Evolutionary conservation across 345 rosid species (phyloP).

Genomic region (Euphorbia peplus): DNA sequence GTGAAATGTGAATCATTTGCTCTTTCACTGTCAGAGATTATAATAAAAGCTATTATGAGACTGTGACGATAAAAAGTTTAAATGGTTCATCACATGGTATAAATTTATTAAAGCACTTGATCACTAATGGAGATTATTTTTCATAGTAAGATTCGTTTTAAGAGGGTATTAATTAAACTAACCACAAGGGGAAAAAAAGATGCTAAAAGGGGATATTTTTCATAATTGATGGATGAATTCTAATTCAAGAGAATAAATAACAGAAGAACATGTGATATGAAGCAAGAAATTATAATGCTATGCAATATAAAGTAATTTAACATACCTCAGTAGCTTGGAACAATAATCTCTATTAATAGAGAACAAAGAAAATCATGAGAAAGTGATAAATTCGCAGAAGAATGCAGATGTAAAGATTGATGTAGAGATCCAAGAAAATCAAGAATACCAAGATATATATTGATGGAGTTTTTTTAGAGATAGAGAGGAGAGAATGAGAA

Average conservation of each 20-base stretch:
- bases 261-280: neutral
- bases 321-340: slow-evolving; percentile 19
- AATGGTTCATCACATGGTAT: too few relatives aligned
- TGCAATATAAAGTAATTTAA: neutral
- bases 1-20: neutral
- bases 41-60: too few relatives aligned
- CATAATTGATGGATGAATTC: neutral
- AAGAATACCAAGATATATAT: slow-evolving; percentile 9
- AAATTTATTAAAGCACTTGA: too few relatives aligned
- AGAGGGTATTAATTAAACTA: neutral
- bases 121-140: neutral
- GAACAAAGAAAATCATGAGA: slow-evolving; percentile 20
- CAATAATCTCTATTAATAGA: slow-evolving; percentile 4
- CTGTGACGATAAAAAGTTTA: too few relatives aligned
- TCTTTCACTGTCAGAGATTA: too few relatives aligned
- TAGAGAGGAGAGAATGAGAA: slow-evolving; percentile 22
- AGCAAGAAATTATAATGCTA: neutral
- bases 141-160: slow-evolving; percentile 7
- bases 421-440: slow-evolving; percentile 44
- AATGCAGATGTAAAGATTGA: slow-evolving; percentile 35
- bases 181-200: neutral
- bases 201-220: neutral
- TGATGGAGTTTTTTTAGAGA: slow-evolving; percentile 15
- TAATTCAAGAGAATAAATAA: too few relatives aligned
- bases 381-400: slow-evolving; percentile 23